Evolutionary conservation across 192 early-diverging fungal genomes (phyloP).

Genomic region (Gryganskiella cystojenkinii): DNA sequence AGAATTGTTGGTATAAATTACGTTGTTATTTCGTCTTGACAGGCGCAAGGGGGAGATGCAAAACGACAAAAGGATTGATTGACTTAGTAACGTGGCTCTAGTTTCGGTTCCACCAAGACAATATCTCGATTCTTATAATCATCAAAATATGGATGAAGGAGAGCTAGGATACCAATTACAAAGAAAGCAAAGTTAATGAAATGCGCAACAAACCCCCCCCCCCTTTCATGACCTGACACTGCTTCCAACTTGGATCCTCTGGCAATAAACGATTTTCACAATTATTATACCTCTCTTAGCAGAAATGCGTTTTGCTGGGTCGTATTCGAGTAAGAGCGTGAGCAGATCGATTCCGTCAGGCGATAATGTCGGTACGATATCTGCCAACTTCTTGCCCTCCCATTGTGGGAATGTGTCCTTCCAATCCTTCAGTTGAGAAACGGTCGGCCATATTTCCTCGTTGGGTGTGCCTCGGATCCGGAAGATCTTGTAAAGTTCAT

Average conservation of each 20-base stretch:
- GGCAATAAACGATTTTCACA: too few species aligned
- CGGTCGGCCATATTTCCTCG: slow-evolving; percentile 80
- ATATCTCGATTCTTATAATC: not conserved
- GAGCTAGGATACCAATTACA: slow-evolving; percentile 20
- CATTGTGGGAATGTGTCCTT: slow-evolving; percentile 84
- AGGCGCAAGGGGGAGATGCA: too few species aligned
- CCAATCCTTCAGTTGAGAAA: slow-evolving; percentile 82
- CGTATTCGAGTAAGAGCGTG: slow-evolving; percentile 76
- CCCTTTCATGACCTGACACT: not conserved
- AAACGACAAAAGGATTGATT: too few species aligned
- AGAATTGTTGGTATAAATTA: too few species aligned
- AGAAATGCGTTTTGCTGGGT: slow-evolving; percentile 83
- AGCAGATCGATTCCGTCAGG: slow-evolving; percentile 79
- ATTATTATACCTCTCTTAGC: slow-evolving; percentile 73
- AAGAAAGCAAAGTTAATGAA: not conserved
- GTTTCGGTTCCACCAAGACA: not conserved
- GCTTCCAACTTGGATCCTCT: too few species aligned
- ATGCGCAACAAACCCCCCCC: slow-evolving; percentile 5
- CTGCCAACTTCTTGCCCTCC: slow-evolving; percentile 60
- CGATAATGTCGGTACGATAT: slow-evolving; percentile 64
- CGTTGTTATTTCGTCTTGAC: too few species aligned
- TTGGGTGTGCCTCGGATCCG: slow-evolving; percentile 85
- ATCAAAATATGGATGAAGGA: slow-evolving; percentile 79
- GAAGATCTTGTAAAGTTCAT: slow-evolving; percentile 95
- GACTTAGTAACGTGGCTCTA: too few species aligned